These are phyloP conservation scores for Sistotremastrum suecicum DNA, from an alignment of 768 basidiomycete species.

Conservation along the genomic window DNA sequence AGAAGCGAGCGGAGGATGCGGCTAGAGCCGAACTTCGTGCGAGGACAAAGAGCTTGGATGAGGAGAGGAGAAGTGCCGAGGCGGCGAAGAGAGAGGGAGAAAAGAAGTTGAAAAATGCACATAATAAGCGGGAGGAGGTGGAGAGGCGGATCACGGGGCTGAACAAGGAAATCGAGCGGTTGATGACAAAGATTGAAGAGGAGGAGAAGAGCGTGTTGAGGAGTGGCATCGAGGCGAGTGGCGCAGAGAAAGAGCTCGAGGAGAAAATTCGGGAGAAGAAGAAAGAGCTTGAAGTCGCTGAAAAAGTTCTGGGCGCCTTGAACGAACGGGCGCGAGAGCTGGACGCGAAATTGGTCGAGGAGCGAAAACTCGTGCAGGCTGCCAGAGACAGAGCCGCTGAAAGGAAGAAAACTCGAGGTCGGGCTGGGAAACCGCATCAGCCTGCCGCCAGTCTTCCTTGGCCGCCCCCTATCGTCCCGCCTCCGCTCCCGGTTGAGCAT, in stretches of 20 bases:
- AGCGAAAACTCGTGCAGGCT: slow-evolving; percentile 43
- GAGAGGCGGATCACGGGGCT: slow-evolving; percentile 41
- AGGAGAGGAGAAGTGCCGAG: slow-evolving; percentile 75
- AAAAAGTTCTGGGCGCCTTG: slow-evolving; percentile 51
- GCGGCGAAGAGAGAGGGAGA: slow-evolving; percentile 71
- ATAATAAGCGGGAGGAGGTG: slow-evolving; percentile 48
- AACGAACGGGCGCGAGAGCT: slow-evolving; percentile 56
- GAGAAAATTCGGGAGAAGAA: slow-evolving; percentile 39
- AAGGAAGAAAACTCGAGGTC: slow-evolving; percentile 25
- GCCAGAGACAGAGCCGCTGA: slow-evolving; percentile 45
- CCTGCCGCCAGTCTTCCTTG: neutral
- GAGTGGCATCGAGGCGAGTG: slow-evolving; percentile 23
- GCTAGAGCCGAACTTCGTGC: slow-evolving; percentile 63
- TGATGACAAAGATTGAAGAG: slow-evolving; percentile 39
- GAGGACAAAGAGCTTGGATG: slow-evolving; percentile 79
- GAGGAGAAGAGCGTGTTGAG: slow-evolving; percentile 37
- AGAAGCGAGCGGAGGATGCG: slow-evolving; percentile 74
- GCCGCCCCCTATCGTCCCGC: slow-evolving; percentile 1
- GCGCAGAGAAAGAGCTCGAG: slow-evolving; percentile 29
- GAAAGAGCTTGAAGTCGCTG: slow-evolving; percentile 47
- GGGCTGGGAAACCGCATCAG: too few relatives aligned
- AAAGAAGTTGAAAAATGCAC: slow-evolving; percentile 66
- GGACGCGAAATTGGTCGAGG: slow-evolving; percentile 53
- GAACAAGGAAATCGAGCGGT: slow-evolving; percentile 42
- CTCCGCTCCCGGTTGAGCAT: slow-evolving; percentile 4